phyloP scores from a whole-genome alignment of 1,284 basidiomycete species.

The Marasmius oreades region DNA sequence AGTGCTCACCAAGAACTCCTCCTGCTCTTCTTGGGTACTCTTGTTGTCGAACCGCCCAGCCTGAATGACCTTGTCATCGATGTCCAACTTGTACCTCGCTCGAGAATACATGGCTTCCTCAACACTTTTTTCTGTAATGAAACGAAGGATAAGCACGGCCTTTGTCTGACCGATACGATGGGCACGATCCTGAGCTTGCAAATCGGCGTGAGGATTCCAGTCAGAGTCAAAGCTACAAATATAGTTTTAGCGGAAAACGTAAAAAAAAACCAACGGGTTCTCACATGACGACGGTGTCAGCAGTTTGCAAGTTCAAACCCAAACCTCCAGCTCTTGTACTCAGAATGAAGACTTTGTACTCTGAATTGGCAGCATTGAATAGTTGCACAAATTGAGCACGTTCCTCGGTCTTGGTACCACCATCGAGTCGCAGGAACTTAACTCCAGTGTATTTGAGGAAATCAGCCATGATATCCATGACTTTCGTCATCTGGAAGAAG shows the following conservation, averaged over 20 bases:
- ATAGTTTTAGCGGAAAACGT: not conserved
- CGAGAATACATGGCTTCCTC: slow-evolving; percentile 97
- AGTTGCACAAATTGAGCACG: slow-evolving; percentile 86
- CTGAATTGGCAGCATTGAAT: slow-evolving; percentile 91
- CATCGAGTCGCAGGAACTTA: slow-evolving; percentile 94
- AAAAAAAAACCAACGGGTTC: slow-evolving; percentile 35
- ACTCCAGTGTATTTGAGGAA: slow-evolving; percentile 90
- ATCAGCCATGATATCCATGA: slow-evolving; percentile 99
- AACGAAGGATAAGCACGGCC: slow-evolving; percentile 93
- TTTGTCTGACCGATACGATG: slow-evolving; percentile 99
- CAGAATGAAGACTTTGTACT: slow-evolving; percentile 92
- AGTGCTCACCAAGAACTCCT: slow-evolving; percentile 80
- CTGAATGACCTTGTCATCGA: slow-evolving; percentile 99
- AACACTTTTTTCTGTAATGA: slow-evolving; percentile 97
- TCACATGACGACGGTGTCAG: slow-evolving; percentile 98
- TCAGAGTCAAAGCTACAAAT: slow-evolving; percentile 79
- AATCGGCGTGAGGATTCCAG: slow-evolving; percentile 96
- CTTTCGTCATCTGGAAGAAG: slow-evolving; percentile 99
- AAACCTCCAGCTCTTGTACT: slow-evolving; percentile 98
- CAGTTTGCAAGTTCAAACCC: slow-evolving; percentile 96
- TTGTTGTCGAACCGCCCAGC: slow-evolving; percentile 99
- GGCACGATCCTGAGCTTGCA: slow-evolving; percentile 98
- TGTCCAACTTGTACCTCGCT: slow-evolving; percentile 95
- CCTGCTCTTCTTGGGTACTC: slow-evolving; percentile 96
- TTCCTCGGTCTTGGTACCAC: slow-evolving; percentile 97